Evolutionary conservation across 2,329 filamentous ascomycete species (phyloP), one percentile per base, ranked within the genome.

Genomic region (Teratosphaeria destructans): DNA sequence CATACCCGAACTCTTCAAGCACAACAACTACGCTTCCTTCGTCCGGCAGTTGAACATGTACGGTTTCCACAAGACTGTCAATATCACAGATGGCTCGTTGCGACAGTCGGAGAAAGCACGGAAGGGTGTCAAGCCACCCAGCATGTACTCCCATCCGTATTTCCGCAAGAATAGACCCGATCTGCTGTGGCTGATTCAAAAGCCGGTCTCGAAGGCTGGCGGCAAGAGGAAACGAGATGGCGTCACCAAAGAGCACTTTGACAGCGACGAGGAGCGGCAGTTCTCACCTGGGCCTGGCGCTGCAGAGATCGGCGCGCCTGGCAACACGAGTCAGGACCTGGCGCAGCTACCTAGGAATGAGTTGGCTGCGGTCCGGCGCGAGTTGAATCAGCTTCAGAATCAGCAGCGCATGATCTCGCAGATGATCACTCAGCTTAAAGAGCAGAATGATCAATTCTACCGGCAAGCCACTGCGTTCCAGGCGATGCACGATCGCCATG

Each of bases 81-180:
- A 80, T n/a, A 81, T 99, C 19, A 96, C 92, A 3, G 94, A 99
- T 74, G 96, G 96, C 71, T 96, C 92, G 0, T 95, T 99, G 88
- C 89, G 94, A 66, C 92, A 95, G 5, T 96, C 92, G 71, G 94
- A 97, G 76, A 87, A 92, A 62, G 96, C 96, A 73, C 92, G 97
- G 75, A 87, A 92, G 63, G 96, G 96, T 73, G 68, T 71, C 19
- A 99, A 99, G 77, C 96, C 91, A 60, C 94, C 94, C 0, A 97
- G 92, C 81, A 94, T 97, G 79, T 99, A 99, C 73, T 92, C 89
- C 66, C 96, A 99, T 73, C 90, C 90, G 10, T 99, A 92, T 76
- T 99, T 99, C 76, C 89, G 91, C 67, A 88, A 91, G 54, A 93
- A 92, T 4, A 87, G 95, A 65, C 92, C 92, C 3, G 95, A 96